These are phyloP conservation scores for Chlamydomonas reinhardtii DNA, from an alignment of 163 green algal species.

Conservation along the genomic window DNA sequence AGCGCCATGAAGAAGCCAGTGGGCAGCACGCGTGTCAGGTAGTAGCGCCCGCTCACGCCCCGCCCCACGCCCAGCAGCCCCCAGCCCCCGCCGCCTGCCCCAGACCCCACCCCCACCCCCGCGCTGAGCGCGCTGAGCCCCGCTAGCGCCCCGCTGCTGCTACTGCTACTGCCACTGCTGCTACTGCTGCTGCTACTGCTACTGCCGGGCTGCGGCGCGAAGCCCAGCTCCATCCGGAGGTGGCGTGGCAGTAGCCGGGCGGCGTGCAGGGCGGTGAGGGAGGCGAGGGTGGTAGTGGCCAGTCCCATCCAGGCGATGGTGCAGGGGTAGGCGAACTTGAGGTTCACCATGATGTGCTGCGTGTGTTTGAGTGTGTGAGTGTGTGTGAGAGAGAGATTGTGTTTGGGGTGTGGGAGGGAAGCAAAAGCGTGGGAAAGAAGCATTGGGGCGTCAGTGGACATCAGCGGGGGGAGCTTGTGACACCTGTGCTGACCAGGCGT, in stretches of 20 bases:
- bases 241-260: background rate
- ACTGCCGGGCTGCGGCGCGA: too few relatives aligned
- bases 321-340: conserved; percentile 45
- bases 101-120: too few relatives aligned
- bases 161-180: background rate
- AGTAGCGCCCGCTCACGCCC: conserved; percentile 62
- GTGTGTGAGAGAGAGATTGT: too few relatives aligned
- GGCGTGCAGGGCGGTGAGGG: background rate
- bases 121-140: background rate
- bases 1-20: conserved; percentile 89
- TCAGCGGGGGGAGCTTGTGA: too few relatives aligned
- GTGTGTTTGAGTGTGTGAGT: too few relatives aligned
- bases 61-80: background rate
- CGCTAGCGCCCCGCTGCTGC: background rate
- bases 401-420: too few relatives aligned
- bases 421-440: too few relatives aligned
- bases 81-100: too few relatives aligned
- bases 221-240: background rate
- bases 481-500: too few relatives aligned
- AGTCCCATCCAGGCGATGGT: conserved; percentile 57
- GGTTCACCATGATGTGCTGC: conserved; percentile 52
- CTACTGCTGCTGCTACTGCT: too few relatives aligned
- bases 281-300: conserved; percentile 41
- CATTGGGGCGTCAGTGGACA: too few relatives aligned
- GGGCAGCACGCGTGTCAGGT: conserved; percentile 75